A percentile compares a stretch with the other conserved stretches of the same genome.
These are phyloP conservation scores for Neurospora terricola DNA, from an alignment of 495 filamentous ascomycete species.

Conservation along the genomic window DNA sequence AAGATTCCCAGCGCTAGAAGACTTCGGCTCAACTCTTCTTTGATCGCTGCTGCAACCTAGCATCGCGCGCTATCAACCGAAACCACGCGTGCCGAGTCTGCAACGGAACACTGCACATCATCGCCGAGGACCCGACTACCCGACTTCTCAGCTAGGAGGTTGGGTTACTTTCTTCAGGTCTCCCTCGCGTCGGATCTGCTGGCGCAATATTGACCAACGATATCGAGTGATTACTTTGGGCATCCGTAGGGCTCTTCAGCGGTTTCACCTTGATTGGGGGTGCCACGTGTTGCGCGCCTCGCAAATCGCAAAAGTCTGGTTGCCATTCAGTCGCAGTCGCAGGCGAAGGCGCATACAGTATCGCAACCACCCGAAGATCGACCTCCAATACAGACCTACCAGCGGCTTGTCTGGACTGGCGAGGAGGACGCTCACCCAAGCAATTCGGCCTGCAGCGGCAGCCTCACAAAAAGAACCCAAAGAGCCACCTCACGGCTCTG, in stretches of 20 bases:
- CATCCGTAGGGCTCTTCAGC: neutral
- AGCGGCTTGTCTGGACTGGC: neutral
- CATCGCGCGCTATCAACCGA: neutral
- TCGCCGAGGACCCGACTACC: neutral
- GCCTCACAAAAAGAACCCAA: neutral
- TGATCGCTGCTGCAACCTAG: neutral
- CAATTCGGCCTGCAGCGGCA: neutral
- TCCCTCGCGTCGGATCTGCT: neutral
- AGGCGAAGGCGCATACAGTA: neutral
- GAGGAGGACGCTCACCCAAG: neutral
- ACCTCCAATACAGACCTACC: neutral
- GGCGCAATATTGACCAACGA: neutral
- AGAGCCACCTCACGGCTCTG: neutral
- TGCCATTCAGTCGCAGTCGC: neutral
- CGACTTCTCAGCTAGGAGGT: neutral
- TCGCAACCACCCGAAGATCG: neutral
- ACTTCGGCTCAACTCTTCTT: neutral
- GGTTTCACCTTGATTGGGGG: neutral
- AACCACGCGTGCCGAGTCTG: neutral
- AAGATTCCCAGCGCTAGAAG: neutral
- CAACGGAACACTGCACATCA: neutral
- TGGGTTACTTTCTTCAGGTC: neutral
- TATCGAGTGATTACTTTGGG: neutral
- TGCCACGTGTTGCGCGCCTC: neutral
- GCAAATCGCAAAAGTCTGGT: neutral